phyloP scores from a whole-genome alignment of 2,329 filamentous ascomycete genomes.

The Bipolaris zeicola region DNA sequence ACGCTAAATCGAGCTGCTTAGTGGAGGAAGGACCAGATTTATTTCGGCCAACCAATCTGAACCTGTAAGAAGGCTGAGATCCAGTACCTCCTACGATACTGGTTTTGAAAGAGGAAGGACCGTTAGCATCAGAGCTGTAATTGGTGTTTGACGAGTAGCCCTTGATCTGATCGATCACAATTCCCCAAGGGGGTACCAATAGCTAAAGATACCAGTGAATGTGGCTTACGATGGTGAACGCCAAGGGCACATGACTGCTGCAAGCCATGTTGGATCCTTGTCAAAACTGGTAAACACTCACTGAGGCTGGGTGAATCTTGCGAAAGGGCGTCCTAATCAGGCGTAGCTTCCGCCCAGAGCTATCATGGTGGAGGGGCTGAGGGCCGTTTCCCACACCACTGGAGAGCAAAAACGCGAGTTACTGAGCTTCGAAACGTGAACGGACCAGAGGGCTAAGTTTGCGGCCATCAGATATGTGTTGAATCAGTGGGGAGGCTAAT shows the following conservation, averaged over 20 bases:
- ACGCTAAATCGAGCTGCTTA: conserved; percentile 22
- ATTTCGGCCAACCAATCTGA: conserved; percentile 18
- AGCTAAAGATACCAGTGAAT: conserved; percentile 30
- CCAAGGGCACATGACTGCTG: conserved; percentile 34
- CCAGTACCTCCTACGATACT: conserved; percentile 21
- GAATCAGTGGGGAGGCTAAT: conserved; percentile 25
- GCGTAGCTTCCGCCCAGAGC: conserved; percentile 33
- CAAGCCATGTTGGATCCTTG: conserved; percentile 29
- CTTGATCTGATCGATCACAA: conserved; percentile 27
- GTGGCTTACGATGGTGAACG: conserved; percentile 26
- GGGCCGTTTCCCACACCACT: conserved; percentile 41
- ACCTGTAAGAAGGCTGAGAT: conserved; percentile 20
- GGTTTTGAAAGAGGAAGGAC: conserved; percentile 18
- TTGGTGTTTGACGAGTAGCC: conserved; percentile 39
- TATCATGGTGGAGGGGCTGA: conserved; percentile 30
- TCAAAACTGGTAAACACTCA: conserved; percentile 25
- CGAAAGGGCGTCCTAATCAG: conserved; percentile 28
- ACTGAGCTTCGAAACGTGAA: conserved; percentile 33
- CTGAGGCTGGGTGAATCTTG: conserved; percentile 14
- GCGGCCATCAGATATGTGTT: conserved; percentile 29
- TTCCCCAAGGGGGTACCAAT: conserved; percentile 27
- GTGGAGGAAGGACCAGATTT: conserved; percentile 17
- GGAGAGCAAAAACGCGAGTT: conserved; percentile 31
- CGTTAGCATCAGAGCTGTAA: conserved; percentile 24
- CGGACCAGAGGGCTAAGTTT: conserved; percentile 26